Evolutionary conservation across 768 basidiomycete genomes (phyloP).

Genomic region (Rhodotorula taiwanensis): DNA sequence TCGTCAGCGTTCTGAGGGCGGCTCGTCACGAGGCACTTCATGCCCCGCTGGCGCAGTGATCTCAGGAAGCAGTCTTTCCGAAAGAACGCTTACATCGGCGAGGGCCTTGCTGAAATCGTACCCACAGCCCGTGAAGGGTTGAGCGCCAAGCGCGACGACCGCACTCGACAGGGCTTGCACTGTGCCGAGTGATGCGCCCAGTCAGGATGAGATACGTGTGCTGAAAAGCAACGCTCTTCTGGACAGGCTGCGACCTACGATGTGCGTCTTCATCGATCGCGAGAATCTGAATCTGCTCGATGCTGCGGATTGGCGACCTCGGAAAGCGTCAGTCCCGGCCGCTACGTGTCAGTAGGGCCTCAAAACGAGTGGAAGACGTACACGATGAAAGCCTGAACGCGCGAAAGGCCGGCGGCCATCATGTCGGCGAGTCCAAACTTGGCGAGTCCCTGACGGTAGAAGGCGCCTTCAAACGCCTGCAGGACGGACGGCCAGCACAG

Average conservation of each 20-base stretch:
- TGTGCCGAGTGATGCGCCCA: background rate
- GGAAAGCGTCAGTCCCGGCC: background rate
- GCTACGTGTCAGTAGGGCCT: background rate
- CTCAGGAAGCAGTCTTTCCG: no score
- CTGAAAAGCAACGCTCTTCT: no score
- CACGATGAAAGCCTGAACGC: conserved; percentile 27
- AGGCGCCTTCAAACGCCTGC: conserved; percentile 23
- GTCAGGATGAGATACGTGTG: no score
- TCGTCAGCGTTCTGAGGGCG: no score
- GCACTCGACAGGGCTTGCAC: conserved; percentile 37
- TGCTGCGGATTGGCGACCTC: background rate
- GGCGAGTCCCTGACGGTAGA: conserved; percentile 25
- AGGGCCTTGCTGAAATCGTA: conserved; percentile 64
- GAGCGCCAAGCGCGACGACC: conserved; percentile 54
- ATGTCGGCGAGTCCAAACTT: conserved; percentile 17
- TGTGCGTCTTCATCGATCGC: conserved; percentile 21
- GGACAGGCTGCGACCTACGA: no score
- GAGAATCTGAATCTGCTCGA: conserved; percentile 27
- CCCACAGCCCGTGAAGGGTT: conserved; percentile 55
- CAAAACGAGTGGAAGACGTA: background rate
- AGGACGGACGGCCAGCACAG: no score
- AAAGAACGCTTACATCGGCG: conserved; percentile 51
- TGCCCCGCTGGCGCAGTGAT: no score
- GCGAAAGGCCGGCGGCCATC: conserved; percentile 18
- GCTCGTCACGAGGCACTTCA: no score